A percentile compares a stretch with the other conserved stretches of the same genome.
These are phyloP conservation scores for Meyerozyma sp. DNA, from an alignment of 1,139 yeast genomes.

Conservation along the genomic window DNA sequence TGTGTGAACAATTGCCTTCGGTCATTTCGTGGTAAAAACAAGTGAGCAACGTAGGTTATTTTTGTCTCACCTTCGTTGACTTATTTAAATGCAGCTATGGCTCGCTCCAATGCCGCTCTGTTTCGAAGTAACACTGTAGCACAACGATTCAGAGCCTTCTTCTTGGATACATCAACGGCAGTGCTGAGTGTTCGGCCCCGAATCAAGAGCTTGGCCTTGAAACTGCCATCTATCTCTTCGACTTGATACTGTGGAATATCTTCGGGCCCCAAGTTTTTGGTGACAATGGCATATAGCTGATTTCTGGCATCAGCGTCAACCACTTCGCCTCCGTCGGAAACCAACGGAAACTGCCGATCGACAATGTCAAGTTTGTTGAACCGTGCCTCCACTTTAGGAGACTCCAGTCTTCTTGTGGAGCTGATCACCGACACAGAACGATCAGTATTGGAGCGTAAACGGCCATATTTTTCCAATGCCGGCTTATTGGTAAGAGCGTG, in stretches of 20 bases:
- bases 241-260: constrained; percentile 37
- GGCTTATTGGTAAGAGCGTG: constrained; percentile 56
- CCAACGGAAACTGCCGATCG: constrained; percentile 21
- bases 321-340: constrained; percentile 19
- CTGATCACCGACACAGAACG: constrained; percentile 34
- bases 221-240: constrained; percentile 21
- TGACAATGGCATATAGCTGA: constrained; percentile 38
- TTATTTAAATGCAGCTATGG: not conserved
- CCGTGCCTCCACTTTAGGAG: constrained; percentile 6
- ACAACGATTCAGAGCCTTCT: constrained; percentile 15
- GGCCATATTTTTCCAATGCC: constrained; percentile 59
- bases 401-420: constrained; percentile 7
- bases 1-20: not conserved
- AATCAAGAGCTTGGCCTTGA: constrained; percentile 33
- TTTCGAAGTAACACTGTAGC: not conserved
- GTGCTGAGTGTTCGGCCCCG: constrained; percentile 32
- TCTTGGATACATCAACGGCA: constrained; percentile 38
- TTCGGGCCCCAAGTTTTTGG: constrained; percentile 25
- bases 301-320: constrained; percentile 35
- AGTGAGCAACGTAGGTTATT: too few relatives aligned
- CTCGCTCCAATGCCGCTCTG: not conserved
- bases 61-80: too few relatives aligned
- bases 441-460: constrained; percentile 57
- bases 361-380: constrained; percentile 5
- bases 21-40: not conserved